A percentile compares a stretch with the other conserved stretches of the same genome.
phyloP scores from a whole-genome alignment of 73 alveolate genomes.

The Paraurostyla sp. region DNA sequence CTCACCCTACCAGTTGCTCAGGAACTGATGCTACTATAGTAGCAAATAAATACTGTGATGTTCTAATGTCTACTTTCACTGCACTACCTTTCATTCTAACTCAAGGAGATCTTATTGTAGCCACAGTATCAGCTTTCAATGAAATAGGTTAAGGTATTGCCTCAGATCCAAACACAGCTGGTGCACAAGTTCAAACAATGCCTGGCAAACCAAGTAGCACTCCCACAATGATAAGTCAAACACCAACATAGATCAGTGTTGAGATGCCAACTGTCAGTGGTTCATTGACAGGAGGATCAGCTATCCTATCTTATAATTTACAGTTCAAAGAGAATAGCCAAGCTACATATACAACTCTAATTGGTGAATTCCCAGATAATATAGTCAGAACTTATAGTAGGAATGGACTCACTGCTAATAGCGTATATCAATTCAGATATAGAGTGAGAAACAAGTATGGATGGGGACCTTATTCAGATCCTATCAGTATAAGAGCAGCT shows the following conservation, averaged over 20 bases:
- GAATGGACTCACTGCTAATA: conserved; percentile 42
- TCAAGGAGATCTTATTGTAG: conserved; percentile 47
- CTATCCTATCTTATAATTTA: conserved; percentile 52
- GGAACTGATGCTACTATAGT: conserved; percentile 45
- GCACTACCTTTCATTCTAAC: conserved; percentile 8
- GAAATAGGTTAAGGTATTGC: conserved; percentile 38
- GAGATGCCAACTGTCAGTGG: conserved; percentile 44
- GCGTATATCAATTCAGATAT: conserved; percentile 58
- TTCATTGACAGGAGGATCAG: conserved; percentile 64
- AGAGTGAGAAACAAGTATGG: conserved; percentile 71
- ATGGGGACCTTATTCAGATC: conserved; percentile 62
- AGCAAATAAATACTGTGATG: conserved; percentile 13
- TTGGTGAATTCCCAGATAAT: conserved; percentile 51
- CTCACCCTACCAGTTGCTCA: conserved; percentile 1
- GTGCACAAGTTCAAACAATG: conserved; percentile 31
- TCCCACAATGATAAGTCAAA: not conserved
- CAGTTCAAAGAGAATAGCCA: conserved; percentile 53
- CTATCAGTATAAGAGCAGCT: conserved; percentile 49
- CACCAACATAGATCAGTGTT: conserved; percentile 14
- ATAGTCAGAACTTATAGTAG: conserved; percentile 1
- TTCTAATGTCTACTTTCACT: conserved; percentile 55
- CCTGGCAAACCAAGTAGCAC: conserved; percentile 48
- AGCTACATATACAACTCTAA: conserved; percentile 18
- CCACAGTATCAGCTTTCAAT: conserved; percentile 49
- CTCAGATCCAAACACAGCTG: conserved; percentile 37